Evolutionary conservation across 768 basidiomycete genomes (phyloP).

Genomic region (Gyrodon lividus): DNA sequence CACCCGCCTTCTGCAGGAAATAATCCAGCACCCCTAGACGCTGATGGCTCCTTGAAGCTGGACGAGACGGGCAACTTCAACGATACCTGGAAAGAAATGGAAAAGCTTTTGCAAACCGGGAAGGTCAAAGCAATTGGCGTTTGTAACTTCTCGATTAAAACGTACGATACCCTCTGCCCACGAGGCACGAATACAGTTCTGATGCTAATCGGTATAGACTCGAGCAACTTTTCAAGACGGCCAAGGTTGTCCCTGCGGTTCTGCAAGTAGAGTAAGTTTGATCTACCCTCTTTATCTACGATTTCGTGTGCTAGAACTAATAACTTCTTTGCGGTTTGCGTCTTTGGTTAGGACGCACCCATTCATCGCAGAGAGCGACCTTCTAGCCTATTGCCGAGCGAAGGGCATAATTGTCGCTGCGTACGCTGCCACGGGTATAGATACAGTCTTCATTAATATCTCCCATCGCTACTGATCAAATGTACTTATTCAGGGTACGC

Average conservation of each 20-base stretch:
- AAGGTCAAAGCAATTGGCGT: slow-evolving; percentile 53
- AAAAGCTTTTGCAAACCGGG: slow-evolving; percentile 29
- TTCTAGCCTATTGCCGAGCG: slow-evolving; percentile 42
- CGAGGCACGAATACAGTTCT: slow-evolving; percentile 4
- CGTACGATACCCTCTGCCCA: slow-evolving; percentile 36
- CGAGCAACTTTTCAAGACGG: slow-evolving; percentile 10
- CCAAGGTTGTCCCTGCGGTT: slow-evolving; percentile 43
- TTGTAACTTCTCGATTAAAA: slow-evolving; percentile 57
- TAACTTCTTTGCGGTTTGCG: slow-evolving; percentile 11
- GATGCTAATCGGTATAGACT: slow-evolving; percentile 4
- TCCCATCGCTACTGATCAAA: not conserved
- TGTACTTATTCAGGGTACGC: slow-evolving; percentile 19
- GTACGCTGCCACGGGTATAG: slow-evolving; percentile 45
- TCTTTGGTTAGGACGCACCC: slow-evolving; percentile 19
- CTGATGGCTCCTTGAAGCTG: slow-evolving; percentile 13
- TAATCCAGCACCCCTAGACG: slow-evolving; percentile 18
- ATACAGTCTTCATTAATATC: slow-evolving; percentile 3
- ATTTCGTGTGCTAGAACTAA: slow-evolving; percentile 40
- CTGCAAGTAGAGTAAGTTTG: slow-evolving; percentile 37
- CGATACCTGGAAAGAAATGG: slow-evolving; percentile 35
- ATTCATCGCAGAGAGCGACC: slow-evolving; percentile 44
- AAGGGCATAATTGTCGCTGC: slow-evolving; percentile 46
- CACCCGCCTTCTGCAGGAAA: slow-evolving; percentile 6
- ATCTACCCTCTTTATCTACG: slow-evolving; percentile 3
- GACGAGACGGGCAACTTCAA: slow-evolving; percentile 31